Conservation (phyloP, 2,329 filamentous ascomycete species). For the Beauveria brongniartii region DNA sequence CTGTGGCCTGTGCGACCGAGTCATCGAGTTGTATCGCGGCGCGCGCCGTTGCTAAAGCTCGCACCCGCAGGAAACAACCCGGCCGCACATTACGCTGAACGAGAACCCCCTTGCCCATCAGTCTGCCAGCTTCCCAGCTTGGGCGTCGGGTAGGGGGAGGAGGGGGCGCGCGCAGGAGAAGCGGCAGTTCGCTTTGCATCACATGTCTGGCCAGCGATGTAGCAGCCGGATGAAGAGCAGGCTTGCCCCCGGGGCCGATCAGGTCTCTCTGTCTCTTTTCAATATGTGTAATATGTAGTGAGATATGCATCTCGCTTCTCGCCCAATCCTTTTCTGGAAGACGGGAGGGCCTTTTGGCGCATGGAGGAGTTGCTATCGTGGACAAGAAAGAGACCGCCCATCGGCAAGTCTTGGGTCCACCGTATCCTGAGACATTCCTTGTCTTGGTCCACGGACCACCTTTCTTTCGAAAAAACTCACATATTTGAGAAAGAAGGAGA, state of each 20-base stretch:
- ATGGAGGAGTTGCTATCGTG: background rate
- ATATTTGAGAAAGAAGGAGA: background rate
- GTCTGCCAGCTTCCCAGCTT: background rate
- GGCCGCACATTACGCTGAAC: background rate
- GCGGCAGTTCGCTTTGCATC: background rate
- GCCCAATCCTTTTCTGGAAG: background rate
- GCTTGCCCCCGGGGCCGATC: background rate
- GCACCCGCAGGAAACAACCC: background rate
- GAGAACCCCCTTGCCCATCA: background rate
- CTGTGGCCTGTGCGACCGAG: background rate
- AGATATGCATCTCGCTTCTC: background rate
- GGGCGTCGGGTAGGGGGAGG: background rate
- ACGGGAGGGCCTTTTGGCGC: background rate
- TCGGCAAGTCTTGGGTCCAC: background rate
- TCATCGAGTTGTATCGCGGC: background rate
- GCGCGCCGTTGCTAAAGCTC: background rate
- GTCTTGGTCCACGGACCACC: constrained; percentile 7
- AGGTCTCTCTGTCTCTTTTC: background rate
- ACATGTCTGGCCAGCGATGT: background rate
- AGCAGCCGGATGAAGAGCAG: background rate
- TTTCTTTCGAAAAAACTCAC: background rate
- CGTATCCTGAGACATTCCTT: background rate
- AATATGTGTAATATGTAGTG: background rate
- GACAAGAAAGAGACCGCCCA: background rate
- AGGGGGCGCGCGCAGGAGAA: background rate